Evolutionary conservation across 2,329 filamentous ascomycete species (phyloP).

Genomic region (Daldinia sp.): DNA sequence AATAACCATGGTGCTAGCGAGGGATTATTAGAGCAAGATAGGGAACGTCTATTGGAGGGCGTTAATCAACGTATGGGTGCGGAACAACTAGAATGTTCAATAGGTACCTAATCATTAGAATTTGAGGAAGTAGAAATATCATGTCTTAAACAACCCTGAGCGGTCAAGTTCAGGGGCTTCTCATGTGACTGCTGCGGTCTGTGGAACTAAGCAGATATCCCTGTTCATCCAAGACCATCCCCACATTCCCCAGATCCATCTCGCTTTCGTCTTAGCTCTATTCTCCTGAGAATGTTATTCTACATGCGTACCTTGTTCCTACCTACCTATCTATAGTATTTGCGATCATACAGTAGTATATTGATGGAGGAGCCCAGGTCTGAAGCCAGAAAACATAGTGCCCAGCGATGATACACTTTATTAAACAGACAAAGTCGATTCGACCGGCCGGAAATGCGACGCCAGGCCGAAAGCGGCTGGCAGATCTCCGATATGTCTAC

Average conservation of each 20-base stretch:
- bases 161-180: neutral
- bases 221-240: constrained; percentile 6
- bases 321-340: neutral
- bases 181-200: constrained; percentile 17
- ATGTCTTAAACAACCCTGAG: too few species aligned
- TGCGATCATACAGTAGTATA: neutral
- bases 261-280: neutral
- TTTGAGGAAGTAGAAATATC: too few species aligned
- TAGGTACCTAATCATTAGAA: too few species aligned
- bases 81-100: too few species aligned
- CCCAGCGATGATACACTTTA: constrained; percentile 17
- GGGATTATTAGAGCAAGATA: too few species aligned
- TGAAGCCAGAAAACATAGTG: neutral
- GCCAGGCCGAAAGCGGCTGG: constrained; percentile 31
- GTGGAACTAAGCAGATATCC: constrained; percentile 18
- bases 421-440: constrained; percentile 44
- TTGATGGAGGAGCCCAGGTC: neutral
- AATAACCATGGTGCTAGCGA: too few species aligned
- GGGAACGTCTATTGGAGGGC: too few species aligned
- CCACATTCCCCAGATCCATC: neutral
- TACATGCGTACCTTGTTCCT: neutral
- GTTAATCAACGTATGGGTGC: too few species aligned
- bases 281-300: neutral
- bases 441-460: constrained; percentile 27
- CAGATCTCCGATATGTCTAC: constrained; percentile 45